A percentile compares a stretch with the other conserved stretches of the same genome.
These are phyloP conservation scores for Aspergillus sp. DNA, from an alignment of 2,329 filamentous ascomycete genomes.

Conservation along the genomic window DNA sequence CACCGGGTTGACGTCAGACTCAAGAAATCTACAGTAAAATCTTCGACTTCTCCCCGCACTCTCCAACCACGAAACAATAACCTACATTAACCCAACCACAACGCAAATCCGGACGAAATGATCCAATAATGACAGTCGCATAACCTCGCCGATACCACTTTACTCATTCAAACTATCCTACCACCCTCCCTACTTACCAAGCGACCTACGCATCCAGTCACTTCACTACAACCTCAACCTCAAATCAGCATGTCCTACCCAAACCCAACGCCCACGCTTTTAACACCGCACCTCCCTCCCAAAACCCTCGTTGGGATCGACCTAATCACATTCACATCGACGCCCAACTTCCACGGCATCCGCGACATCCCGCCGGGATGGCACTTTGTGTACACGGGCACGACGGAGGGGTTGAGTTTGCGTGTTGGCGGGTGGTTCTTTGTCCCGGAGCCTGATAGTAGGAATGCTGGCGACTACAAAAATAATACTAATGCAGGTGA, in stretches of 20 bases:
- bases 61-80: background rate
- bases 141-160: background rate
- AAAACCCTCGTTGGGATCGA: constrained; percentile 53
- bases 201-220: background rate
- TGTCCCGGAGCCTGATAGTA: constrained; percentile 38
- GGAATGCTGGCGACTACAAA: background rate
- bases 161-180: background rate
- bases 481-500: constrained; percentile 21
- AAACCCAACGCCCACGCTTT: constrained; percentile 36
- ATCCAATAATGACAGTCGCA: background rate
- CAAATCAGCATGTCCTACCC: background rate
- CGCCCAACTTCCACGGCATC: constrained; percentile 61
- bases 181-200: background rate
- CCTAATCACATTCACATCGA: constrained; percentile 62
- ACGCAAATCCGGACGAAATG: background rate
- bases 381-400: constrained; percentile 63
- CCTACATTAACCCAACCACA: background rate
- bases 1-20: background rate
- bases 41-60: constrained; percentile 1
- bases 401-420: constrained; percentile 58
- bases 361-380: constrained; percentile 58
- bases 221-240: background rate
- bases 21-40: background rate
- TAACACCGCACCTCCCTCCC: constrained; percentile 46
- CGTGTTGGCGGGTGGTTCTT: constrained; percentile 64